Percentiles rank a stretch among this genome's conserved stretches.
These are phyloP conservation scores for Chlorella sorokiniana DNA, from an alignment of 139 green algal genomes.

Conservation along the genomic window DNA sequence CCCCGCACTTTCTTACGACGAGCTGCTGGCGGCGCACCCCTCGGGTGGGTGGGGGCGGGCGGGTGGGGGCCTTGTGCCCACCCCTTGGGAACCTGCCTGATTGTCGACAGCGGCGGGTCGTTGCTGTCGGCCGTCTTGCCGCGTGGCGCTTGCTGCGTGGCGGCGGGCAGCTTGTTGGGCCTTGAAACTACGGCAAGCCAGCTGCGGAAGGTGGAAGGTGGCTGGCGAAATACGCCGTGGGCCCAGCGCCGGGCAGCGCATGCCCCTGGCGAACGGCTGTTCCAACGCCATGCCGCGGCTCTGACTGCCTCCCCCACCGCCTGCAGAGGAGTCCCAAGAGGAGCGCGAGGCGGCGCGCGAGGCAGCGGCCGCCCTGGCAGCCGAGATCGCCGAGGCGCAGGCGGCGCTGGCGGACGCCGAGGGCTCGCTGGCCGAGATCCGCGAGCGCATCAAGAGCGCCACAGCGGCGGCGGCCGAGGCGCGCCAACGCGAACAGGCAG, in stretches of 20 bases:
- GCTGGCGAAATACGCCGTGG: too few species aligned
- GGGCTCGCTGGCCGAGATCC: constrained; percentile 1
- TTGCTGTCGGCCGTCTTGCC: too few species aligned
- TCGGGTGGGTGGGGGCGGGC: constrained; percentile 12
- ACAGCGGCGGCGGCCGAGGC: neutral
- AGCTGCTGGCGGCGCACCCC: constrained; percentile 50
- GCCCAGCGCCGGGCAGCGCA: too few species aligned
- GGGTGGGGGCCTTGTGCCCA: neutral
- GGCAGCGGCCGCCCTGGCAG: constrained; percentile 39
- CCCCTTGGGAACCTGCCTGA: too few species aligned
- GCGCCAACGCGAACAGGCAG: constrained; percentile 23
- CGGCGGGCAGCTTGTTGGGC: too few species aligned
- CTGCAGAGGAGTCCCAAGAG: constrained; percentile 36
- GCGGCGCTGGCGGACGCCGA: constrained; percentile 42
- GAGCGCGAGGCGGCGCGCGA: constrained; percentile 25
- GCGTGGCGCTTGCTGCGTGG: too few species aligned
- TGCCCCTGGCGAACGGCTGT: too few species aligned
- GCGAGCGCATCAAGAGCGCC: neutral
- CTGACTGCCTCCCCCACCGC: too few species aligned
- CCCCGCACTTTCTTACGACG: constrained; percentile 41
- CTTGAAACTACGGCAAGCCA: too few species aligned
- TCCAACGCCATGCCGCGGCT: too few species aligned
- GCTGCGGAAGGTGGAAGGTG: too few species aligned
- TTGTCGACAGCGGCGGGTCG: too few species aligned
- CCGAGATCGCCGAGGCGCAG: constrained; percentile 36